These are phyloP conservation scores for Aquilaria yunnanensis DNA, from an alignment of 345 rosid genomes.

Conservation along the genomic window DNA sequence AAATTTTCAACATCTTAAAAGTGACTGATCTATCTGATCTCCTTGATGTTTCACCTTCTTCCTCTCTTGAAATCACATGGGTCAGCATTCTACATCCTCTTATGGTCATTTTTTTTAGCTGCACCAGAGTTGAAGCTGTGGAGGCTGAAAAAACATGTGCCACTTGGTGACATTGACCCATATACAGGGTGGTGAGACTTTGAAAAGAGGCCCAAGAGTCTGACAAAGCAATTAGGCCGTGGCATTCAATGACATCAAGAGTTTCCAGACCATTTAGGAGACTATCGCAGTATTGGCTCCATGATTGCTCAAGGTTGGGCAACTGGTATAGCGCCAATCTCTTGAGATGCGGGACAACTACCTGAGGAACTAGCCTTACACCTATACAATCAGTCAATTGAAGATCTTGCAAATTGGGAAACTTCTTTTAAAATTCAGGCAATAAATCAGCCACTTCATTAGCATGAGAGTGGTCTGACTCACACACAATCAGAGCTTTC, in stretches of 20 bases:
- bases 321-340: rapidly evolving
- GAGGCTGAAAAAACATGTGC: too few relatives aligned
- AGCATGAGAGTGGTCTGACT: too few relatives aligned
- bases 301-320: not conserved
- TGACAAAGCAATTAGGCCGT: not conserved
- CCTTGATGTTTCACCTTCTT: not conserved
- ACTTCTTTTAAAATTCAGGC: too few relatives aligned
- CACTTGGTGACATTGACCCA: too few relatives aligned
- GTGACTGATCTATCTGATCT: not conserved
- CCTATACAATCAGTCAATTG: rapidly evolving
- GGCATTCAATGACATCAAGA: rapidly evolving
- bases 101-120: not conserved
- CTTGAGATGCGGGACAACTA: not conserved
- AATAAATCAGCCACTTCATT: too few relatives aligned
- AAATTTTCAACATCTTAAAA: not conserved
- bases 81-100: not conserved
- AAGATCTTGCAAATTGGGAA: slow-evolving; percentile 12
- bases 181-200: not conserved
- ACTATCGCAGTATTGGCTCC: slow-evolving; percentile 2
- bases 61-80: not conserved
- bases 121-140: too few relatives aligned
- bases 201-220: not conserved
- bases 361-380: slow-evolving; percentile 1
- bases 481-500: too few relatives aligned
- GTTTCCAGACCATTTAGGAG: slow-evolving; percentile 5